Evolutionary conservation across 2,329 filamentous ascomycete genomes (phyloP).

Genomic region (Lachnellula occidentalis): DNA sequence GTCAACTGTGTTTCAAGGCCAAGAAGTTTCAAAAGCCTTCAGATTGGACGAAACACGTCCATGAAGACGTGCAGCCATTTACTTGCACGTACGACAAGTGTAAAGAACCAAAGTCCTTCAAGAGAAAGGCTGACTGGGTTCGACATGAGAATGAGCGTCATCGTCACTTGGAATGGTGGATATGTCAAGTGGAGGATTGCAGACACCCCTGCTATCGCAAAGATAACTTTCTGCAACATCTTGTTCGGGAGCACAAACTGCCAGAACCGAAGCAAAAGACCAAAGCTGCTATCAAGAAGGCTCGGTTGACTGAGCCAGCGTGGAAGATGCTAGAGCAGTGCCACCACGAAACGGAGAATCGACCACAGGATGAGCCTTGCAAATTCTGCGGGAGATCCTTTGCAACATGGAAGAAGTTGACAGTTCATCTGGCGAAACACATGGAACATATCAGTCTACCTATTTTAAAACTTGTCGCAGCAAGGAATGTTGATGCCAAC

Average conservation of each 20-base stretch:
- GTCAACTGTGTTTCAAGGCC: constrained; percentile 75
- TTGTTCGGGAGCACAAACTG: constrained; percentile 87
- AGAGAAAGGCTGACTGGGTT: constrained; percentile 93
- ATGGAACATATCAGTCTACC: constrained; percentile 90
- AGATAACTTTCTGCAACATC: constrained; percentile 89
- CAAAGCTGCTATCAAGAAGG: constrained; percentile 60
- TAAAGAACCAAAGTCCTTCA: constrained; percentile 83
- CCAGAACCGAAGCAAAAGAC: constrained; percentile 75
- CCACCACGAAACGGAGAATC: constrained; percentile 60
- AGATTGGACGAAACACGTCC: constrained; percentile 95
- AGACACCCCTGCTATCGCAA: constrained; percentile 78
- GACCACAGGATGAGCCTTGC: constrained; percentile 72
- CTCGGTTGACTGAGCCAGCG: constrained; percentile 53
- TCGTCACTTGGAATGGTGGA: constrained; percentile 87
- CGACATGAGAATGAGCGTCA: constrained; percentile 90
- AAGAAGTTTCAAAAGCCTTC: constrained; percentile 88
- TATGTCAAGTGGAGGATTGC: constrained; percentile 75
- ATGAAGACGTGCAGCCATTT: constrained; percentile 89
- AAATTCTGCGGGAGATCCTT: constrained; percentile 80
- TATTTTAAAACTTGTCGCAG: constrained; percentile 57
- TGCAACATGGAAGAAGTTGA: constrained; percentile 85
- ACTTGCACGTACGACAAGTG: constrained; percentile 86
- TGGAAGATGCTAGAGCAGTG: constrained; percentile 76
- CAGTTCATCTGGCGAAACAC: constrained; percentile 87
- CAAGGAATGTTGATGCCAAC: constrained; percentile 49